These are phyloP conservation scores for Ehretia macrophylla DNA, from an alignment of 257 asterid genomes.

Conservation along the genomic window DNA sequence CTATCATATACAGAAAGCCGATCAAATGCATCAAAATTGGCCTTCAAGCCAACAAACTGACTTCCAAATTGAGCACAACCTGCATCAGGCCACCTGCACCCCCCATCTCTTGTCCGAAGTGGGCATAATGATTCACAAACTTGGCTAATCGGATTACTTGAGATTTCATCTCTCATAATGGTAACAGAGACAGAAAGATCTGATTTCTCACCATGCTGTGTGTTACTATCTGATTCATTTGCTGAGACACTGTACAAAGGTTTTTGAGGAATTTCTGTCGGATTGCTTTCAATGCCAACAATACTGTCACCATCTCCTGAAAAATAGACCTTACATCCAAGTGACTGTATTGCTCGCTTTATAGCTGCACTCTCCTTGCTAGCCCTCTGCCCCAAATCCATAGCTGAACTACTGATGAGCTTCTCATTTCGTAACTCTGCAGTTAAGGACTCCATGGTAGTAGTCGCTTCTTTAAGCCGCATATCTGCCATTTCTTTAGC, in stretches of 20 bases:
- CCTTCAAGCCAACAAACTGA: conserved; percentile 83
- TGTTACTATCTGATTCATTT: conserved; percentile 23
- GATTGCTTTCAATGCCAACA: conserved; percentile 62
- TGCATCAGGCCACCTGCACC: conserved; percentile 85
- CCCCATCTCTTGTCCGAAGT: conserved; percentile 66
- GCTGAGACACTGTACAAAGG: conserved; percentile 34
- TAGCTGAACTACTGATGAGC: conserved; percentile 56
- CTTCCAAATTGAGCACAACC: conserved; percentile 83
- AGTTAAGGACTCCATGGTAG: conserved; percentile 49
- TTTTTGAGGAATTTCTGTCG: conserved; percentile 61
- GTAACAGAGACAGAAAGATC: conserved; percentile 28
- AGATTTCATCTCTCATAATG: conserved; percentile 30
- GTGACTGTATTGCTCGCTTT: conserved; percentile 80
- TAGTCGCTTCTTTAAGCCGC: conserved; percentile 42
- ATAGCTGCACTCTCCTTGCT: conserved; percentile 65
- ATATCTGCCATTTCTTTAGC: conserved; percentile 78
- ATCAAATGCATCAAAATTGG: conserved; percentile 93
- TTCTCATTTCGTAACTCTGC: conserved; percentile 69
- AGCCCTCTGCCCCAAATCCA: conserved; percentile 63
- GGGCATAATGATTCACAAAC: conserved; percentile 86
- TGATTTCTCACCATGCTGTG: conserved; percentile 34
- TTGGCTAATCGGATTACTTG: conserved; percentile 41
- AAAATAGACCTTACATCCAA: conserved; percentile 73
- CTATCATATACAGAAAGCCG: conserved; percentile 73
- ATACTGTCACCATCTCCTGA: conserved; percentile 75